These are phyloP conservation scores for Dalbergia cochinchinensis DNA, from an alignment of 306 rosid genomes.

Conservation along the genomic window DNA sequence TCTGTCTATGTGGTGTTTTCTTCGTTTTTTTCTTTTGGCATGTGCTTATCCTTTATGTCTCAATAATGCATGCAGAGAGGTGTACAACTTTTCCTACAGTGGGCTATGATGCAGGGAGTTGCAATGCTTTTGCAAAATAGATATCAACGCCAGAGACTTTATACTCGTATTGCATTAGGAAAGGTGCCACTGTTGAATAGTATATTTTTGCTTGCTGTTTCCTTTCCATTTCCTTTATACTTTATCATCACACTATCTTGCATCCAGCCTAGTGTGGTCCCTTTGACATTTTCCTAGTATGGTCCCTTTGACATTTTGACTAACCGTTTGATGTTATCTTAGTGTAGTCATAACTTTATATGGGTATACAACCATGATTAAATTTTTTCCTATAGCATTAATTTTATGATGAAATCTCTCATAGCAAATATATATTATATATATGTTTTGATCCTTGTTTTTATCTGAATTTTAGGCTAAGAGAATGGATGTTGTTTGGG, in stretches of 20 bases:
- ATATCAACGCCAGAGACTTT: constrained; percentile 98
- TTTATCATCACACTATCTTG: constrained; percentile 1
- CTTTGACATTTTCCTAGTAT: neutral
- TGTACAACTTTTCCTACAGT: constrained; percentile 92
- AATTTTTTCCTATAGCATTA: neutral
- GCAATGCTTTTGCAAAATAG: constrained; percentile 98
- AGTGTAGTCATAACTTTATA: neutral
- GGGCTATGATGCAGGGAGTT: constrained; percentile 99
- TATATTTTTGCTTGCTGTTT: constrained; percentile 24
- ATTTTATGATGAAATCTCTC: constrained; percentile 23
- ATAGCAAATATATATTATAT: constrained; percentile 19
- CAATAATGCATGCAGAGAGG: constrained; percentile 77
- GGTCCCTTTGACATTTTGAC: constrained; percentile 2
- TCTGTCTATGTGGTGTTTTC: constrained; percentile 29
- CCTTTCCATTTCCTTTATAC: constrained; percentile 34
- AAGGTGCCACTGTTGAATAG: constrained; percentile 66
- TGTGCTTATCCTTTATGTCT: neutral
- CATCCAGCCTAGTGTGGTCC: neutral
- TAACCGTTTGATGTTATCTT: constrained; percentile 13
- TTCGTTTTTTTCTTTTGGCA: neutral
- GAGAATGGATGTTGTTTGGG: constrained; percentile 99
- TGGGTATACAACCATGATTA: constrained; percentile 25
- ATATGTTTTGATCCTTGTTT: constrained; percentile 35
- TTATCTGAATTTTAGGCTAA: constrained; percentile 77
- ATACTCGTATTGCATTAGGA: constrained; percentile 98